These are phyloP conservation scores for Phytophthora melonis DNA, from an alignment of 352 stramenopile genomes.

Conservation along the genomic window DNA sequence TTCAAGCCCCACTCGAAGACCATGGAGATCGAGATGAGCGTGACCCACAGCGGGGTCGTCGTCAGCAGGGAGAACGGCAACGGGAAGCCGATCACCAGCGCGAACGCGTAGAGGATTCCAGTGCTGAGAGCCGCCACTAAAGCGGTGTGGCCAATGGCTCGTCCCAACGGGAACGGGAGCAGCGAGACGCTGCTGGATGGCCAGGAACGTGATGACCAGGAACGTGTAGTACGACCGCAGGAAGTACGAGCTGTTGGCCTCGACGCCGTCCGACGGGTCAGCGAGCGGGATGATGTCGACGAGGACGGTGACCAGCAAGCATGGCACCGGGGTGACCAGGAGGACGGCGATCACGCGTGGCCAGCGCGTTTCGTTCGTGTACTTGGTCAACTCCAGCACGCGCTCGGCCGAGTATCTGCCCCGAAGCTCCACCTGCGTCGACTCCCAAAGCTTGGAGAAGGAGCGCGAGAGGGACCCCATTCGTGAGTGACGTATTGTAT, in stretches of 20 bases:
- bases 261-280: conserved; percentile 10
- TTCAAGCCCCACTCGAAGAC: conserved; percentile 11
- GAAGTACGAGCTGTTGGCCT: conserved; percentile 31
- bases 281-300: conserved; percentile 30
- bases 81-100: conserved; percentile 6
- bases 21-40: conserved; percentile 10
- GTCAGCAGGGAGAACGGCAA: conserved; percentile 23
- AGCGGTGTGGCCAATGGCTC: background rate
- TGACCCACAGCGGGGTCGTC: conserved; percentile 5
- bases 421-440: conserved; percentile 32
- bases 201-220: conserved; percentile 21
- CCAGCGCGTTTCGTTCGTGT: conserved; percentile 16
- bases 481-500: background rate
- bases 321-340: conserved; percentile 25
- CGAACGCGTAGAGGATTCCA: conserved; percentile 19
- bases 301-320: conserved; percentile 26
- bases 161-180: conserved; percentile 5
- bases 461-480: background rate
- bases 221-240: conserved; percentile 24
- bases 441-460: conserved; percentile 17
- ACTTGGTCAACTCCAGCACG: conserved; percentile 15
- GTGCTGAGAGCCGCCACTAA: conserved; percentile 1
- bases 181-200: conserved; percentile 20
- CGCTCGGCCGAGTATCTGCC: conserved; percentile 27
- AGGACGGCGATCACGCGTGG: conserved; percentile 12